Conservation (phyloP, 345 rosid species). For the Dovyalis caffra region DNA sequence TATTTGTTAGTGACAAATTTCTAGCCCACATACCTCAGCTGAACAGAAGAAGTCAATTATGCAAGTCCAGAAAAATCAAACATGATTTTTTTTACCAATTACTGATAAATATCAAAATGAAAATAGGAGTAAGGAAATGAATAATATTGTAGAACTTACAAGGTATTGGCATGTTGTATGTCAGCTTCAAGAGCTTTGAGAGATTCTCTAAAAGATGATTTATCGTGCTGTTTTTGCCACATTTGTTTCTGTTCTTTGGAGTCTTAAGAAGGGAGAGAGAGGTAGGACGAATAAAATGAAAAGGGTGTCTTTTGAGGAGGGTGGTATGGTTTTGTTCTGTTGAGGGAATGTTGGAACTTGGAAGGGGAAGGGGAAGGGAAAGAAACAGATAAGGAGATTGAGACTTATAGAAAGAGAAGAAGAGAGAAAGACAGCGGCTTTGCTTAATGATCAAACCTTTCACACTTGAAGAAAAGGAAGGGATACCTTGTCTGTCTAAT, state of each 20-base stretch:
- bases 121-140: background rate
- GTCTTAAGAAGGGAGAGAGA: constrained; percentile 19
- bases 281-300: constrained; percentile 9
- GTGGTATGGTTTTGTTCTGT: background rate
- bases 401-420: constrained; percentile 12
- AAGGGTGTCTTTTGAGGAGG: constrained; percentile 18
- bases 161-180: constrained; percentile 58
- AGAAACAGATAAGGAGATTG: constrained; percentile 6
- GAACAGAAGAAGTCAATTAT: background rate
- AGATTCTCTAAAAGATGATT: constrained; percentile 51
- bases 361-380: background rate
- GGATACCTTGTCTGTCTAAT: constrained; percentile 38
- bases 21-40: constrained; percentile 8
- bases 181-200: constrained; percentile 63
- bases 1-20: background rate
- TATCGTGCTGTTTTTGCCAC: constrained; percentile 48
- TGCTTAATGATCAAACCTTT: constrained; percentile 48
- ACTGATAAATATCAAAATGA: constrained; percentile 2
- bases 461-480: constrained; percentile 46
- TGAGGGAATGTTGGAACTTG: constrained; percentile 16
- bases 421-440: constrained; percentile 15
- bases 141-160: constrained; percentile 34
- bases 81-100: background rate
- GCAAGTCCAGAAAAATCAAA: background rate
- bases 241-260: constrained; percentile 24